Conservation (phyloP, 1,284 basidiomycete species). For the Filobasidium uniguttulatum region DNA sequence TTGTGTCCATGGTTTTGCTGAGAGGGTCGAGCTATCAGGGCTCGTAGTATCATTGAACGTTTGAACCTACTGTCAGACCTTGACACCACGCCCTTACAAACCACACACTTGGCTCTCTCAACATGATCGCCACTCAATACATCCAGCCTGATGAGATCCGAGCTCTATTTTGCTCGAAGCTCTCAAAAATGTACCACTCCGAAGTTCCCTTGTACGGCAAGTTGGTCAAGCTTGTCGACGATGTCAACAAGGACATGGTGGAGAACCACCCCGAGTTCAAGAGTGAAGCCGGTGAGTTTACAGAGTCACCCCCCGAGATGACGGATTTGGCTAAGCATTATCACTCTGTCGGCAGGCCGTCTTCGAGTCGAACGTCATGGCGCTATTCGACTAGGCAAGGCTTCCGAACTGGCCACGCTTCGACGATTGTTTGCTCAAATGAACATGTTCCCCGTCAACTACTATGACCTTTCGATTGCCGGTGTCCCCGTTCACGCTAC, state of each 20-base stretch:
- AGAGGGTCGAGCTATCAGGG: no score
- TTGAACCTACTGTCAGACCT: no score
- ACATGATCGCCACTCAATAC: slow-evolving; percentile 10
- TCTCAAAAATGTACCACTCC: slow-evolving; percentile 33
- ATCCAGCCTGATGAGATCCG: slow-evolving; percentile 28
- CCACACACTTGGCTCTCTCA: no score
- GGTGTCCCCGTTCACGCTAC: slow-evolving; percentile 39
- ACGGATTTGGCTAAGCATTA: background rate
- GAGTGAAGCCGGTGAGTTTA: background rate
- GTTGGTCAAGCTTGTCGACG: slow-evolving; percentile 33
- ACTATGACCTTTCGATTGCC: slow-evolving; percentile 37
- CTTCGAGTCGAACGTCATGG: slow-evolving; percentile 38
- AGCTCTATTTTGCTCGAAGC: slow-evolving; percentile 29
- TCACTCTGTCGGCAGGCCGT: slow-evolving; percentile 22
- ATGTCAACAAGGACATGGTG: slow-evolving; percentile 28
- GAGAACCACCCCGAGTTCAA: slow-evolving; percentile 3
- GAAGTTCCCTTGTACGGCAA: slow-evolving; percentile 39
- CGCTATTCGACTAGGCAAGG: slow-evolving; percentile 37
- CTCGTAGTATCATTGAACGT: no score
- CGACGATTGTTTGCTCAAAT: slow-evolving; percentile 32
- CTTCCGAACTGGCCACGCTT: slow-evolving; percentile 32
- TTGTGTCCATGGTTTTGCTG: no score
- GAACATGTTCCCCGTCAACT: slow-evolving; percentile 38
- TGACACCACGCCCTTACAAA: no score
- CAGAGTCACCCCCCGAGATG: background rate